Evolutionary conservation across 495 filamentous ascomycete species (phyloP).

Genomic region (Pyrenula massariospora): DNA sequence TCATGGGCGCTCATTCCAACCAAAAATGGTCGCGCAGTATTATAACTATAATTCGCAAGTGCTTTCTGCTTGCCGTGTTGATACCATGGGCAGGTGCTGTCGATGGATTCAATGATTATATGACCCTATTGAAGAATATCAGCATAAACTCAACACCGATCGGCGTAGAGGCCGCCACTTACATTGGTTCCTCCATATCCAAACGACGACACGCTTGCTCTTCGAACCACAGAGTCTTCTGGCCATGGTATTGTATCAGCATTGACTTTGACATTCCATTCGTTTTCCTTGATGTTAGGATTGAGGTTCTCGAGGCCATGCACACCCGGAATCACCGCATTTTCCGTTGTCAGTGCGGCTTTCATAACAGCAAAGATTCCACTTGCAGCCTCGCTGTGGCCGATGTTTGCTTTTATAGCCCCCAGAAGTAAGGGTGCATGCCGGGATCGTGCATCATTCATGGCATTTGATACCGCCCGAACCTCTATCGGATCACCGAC

Average conservation of each 20-base stretch:
- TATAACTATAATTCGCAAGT: not conserved
- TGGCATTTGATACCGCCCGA: conserved; percentile 9
- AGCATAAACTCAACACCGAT: too few species aligned
- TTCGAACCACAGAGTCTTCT: conserved; percentile 23
- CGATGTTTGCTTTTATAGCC: conserved; percentile 22
- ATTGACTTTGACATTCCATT: conserved; percentile 13
- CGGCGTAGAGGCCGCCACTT: conserved; percentile 35
- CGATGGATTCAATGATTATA: conserved; percentile 21
- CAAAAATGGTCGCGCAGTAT: not conserved
- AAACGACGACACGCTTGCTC: conserved; percentile 50
- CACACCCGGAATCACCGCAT: conserved; percentile 30
- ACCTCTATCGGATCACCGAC: conserved; percentile 22
- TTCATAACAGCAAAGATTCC: conserved; percentile 43
- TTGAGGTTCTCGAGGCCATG: conserved; percentile 9
- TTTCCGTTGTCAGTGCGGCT: conserved; percentile 33
- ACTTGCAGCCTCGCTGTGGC: conserved; percentile 27
- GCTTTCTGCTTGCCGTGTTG: not conserved
- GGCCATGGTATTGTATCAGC: conserved; percentile 9
- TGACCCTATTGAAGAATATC: conserved; percentile 1
- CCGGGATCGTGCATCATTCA: conserved; percentile 4
- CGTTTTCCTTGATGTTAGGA: conserved; percentile 17
- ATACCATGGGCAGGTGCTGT: conserved; percentile 6
- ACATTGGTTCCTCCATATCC: conserved; percentile 50
- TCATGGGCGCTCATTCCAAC: conserved; percentile 11
- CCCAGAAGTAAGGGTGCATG: conserved; percentile 3